Percentiles rank a stretch among this genome's conserved stretches.
phyloP scores from a whole-genome alignment of 2,329 filamentous ascomycete species.

The Microdochium paspali region DNA sequence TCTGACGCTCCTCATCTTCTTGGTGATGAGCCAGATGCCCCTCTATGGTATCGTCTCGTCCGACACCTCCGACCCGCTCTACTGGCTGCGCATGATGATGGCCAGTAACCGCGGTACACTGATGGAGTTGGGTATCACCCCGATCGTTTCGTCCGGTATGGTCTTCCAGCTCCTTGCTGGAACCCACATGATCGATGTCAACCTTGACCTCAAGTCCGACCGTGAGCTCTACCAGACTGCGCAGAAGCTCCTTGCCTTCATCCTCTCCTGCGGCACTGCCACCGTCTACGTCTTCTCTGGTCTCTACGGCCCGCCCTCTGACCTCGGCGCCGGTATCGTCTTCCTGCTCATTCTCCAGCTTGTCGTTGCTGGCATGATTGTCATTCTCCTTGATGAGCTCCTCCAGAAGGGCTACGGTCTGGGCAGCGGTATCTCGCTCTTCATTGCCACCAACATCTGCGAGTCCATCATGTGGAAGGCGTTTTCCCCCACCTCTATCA shows the following conservation, averaged over 20 bases:
- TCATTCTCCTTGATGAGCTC: slow-evolving; percentile 97
- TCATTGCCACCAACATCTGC: slow-evolving; percentile 99
- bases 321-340: slow-evolving; percentile 95
- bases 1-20: slow-evolving; percentile 92
- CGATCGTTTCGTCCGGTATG: slow-evolving; percentile 99
- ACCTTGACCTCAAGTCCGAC: slow-evolving; percentile 99
- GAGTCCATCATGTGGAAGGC: slow-evolving; percentile 99
- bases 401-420: slow-evolving; percentile 99
- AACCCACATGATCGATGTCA: slow-evolving; percentile 99
- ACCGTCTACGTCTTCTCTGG: slow-evolving; percentile 98
- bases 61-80: slow-evolving; percentile 94
- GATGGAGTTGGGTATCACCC: slow-evolving; percentile 95
- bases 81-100: slow-evolving; percentile 99
- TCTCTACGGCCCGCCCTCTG: slow-evolving; percentile 92
- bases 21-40: slow-evolving; percentile 99
- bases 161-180: slow-evolving; percentile 99
- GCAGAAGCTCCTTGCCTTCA: slow-evolving; percentile 97
- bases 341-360: slow-evolving; percentile 97
- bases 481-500: slow-evolving; percentile 98
- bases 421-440: slow-evolving; percentile 95
- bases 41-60: slow-evolving; percentile 98
- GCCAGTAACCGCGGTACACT: slow-evolving; percentile 95
- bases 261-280: slow-evolving; percentile 93
- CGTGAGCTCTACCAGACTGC: slow-evolving; percentile 99
- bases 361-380: slow-evolving; percentile 93